phyloP scores from a whole-genome alignment of 164 flowering plant species.

The Protea cynaroides region DNA sequence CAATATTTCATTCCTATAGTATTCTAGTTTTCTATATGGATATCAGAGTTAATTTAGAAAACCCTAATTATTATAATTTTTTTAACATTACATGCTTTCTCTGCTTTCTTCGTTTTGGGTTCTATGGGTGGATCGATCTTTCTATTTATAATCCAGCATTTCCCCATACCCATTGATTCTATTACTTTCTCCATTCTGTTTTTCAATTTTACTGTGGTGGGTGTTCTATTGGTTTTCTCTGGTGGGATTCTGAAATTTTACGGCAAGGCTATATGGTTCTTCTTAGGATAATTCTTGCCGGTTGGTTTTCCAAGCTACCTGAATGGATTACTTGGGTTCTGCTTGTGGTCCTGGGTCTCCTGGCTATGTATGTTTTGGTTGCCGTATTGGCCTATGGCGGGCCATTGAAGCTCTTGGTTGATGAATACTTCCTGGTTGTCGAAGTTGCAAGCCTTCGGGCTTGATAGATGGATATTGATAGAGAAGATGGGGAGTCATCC shows the following conservation, averaged over 20 bases:
- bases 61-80: too few species aligned
- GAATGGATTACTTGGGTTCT: conserved; percentile 94
- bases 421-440: conserved; percentile 3
- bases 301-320: conserved; percentile 82
- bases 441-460: conserved; percentile 7
- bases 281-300: conserved; percentile 70
- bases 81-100: too few species aligned
- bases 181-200: conserved; percentile 48
- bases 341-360: conserved; percentile 62
- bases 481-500: conserved; percentile 40
- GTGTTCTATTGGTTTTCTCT: conserved; percentile 58
- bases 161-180: conserved; percentile 59
- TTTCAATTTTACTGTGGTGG: conserved; percentile 61
- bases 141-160: conserved; percentile 53
- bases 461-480: conserved; percentile 1
- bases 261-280: conserved; percentile 66
- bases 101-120: conserved; percentile 58
- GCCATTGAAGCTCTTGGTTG: conserved; percentile 79
- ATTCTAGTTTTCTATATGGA: too few species aligned
- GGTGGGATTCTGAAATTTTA: conserved; percentile 61
- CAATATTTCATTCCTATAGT: too few species aligned
- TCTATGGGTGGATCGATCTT: conserved; percentile 72
- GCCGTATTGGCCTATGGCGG: conserved; percentile 91
- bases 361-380: conserved; percentile 82
- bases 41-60: too few species aligned